Percentiles rank a stretch among this genome's conserved stretches.
phyloP scores from a whole-genome alignment of 2,329 filamentous ascomycete genomes.

The Fonsecaea erecta region DNA sequence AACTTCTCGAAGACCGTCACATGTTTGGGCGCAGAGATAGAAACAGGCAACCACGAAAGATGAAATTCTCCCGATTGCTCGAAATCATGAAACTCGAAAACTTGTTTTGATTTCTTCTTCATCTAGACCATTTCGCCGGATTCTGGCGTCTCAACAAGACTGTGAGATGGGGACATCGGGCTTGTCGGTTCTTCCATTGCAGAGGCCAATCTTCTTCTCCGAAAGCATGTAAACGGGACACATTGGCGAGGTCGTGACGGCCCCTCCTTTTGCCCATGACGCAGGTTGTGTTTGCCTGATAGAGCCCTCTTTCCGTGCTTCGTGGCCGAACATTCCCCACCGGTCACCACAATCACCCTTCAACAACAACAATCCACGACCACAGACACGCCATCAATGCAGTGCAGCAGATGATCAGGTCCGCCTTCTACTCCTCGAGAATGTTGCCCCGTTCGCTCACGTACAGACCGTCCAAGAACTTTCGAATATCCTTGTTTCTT shows the following conservation, averaged over 20 bases:
- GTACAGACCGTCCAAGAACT: slow-evolving; percentile 99
- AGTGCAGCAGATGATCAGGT: not conserved
- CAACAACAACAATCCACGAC: not conserved
- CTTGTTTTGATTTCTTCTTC: slow-evolving; percentile 2
- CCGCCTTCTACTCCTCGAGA: slow-evolving; percentile 58
- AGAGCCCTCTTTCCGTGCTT: not conserved
- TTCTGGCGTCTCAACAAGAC: not conserved
- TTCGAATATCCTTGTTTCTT: slow-evolving; percentile 99
- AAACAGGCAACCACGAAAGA: not conserved
- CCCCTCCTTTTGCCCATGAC: not conserved
- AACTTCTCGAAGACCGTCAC: not conserved
- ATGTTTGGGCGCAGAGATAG: not conserved
- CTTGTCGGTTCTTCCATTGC: not conserved
- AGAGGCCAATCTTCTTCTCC: not conserved
- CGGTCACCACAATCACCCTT: not conserved
- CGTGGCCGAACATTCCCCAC: not conserved
- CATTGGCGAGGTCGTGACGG: not conserved
- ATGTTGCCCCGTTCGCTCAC: slow-evolving; percentile 99
- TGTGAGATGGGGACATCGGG: not conserved
- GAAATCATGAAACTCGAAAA: not conserved
- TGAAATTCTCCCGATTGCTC: not conserved
- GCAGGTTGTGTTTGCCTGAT: not conserved
- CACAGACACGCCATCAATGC: not conserved
- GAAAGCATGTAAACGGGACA: not conserved
- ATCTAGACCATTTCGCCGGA: slow-evolving; percentile 2